phyloP scores from a whole-genome alignment of 1,284 basidiomycete species.

The Apiotrichum mycotoxinovorans region DNA sequence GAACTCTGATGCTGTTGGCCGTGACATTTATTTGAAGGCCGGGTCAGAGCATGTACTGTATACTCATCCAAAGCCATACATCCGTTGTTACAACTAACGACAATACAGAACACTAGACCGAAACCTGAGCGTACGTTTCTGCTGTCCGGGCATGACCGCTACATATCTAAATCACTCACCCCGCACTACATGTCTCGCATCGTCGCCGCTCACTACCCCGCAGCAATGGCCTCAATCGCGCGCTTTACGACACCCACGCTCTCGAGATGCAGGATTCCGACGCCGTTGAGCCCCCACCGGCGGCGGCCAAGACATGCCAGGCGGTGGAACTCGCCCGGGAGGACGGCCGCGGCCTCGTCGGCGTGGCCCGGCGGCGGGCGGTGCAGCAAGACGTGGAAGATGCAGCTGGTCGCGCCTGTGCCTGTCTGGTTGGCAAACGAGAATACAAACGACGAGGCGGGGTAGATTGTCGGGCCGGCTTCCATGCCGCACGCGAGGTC shows the following conservation, averaged over 20 bases:
- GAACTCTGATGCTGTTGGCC: too few species aligned
- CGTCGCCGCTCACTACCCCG: not conserved
- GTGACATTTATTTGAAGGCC: too few species aligned
- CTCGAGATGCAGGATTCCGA: slow-evolving; percentile 17
- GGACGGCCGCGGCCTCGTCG: slow-evolving; percentile 8
- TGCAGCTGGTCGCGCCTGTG: slow-evolving; percentile 14
- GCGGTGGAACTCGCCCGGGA: slow-evolving; percentile 27
- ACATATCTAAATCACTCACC: too few species aligned
- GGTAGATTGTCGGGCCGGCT: slow-evolving; percentile 20
- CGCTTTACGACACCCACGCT: slow-evolving; percentile 11
- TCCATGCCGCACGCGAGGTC: not conserved
- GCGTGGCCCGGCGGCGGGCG: slow-evolving; percentile 13
- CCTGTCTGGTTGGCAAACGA: slow-evolving; percentile 15
- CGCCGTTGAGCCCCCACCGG: slow-evolving; percentile 21
- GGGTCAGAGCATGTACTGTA: too few species aligned
- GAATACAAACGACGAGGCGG: slow-evolving; percentile 29
- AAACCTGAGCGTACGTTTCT: too few species aligned
- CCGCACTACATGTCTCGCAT: not conserved
- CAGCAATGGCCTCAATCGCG: slow-evolving; percentile 2
- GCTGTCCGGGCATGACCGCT: too few species aligned
- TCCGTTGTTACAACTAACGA: too few species aligned
- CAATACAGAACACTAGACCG: too few species aligned
- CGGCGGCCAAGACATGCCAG: slow-evolving; percentile 24
- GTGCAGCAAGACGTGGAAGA: slow-evolving; percentile 29
- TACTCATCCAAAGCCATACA: too few species aligned